Conservation (phyloP, 306 rosid species). For the Potentilla sterilis region DNA sequence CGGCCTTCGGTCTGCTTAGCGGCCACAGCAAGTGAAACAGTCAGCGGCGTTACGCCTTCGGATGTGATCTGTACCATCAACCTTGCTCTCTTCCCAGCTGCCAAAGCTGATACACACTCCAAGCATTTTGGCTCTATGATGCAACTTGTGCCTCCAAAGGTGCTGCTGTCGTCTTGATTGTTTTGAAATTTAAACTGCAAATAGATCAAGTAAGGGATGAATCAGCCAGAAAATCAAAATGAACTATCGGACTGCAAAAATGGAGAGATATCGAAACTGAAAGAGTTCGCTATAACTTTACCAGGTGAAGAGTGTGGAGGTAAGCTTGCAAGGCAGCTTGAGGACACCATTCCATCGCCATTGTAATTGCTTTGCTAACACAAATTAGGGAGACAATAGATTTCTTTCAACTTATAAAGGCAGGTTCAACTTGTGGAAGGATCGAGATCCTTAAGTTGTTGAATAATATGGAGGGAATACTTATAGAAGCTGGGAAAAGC, state of each 20-base stretch:
- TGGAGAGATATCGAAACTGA: neutral
- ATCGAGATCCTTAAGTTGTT: neutral
- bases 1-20: conserved; percentile 34
- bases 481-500: neutral
- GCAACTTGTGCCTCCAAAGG: neutral
- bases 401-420: neutral
- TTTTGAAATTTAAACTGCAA: conserved; percentile 2
- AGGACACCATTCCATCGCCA: conserved; percentile 29
- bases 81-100: conserved; percentile 27
- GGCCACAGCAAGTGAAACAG: conserved; percentile 22
- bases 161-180: neutral
- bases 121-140: conserved; percentile 22
- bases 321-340: conserved; percentile 33
- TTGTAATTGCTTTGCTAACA: neutral
- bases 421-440: neutral
- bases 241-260: too few relatives aligned
- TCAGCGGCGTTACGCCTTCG: conserved; percentile 19
- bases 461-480: neutral
- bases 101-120: conserved; percentile 29
- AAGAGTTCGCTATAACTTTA: neutral
- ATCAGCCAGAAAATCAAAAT: neutral
- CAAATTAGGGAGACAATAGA: neutral
- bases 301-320: conserved; percentile 28
- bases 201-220: neutral
- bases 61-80: conserved; percentile 21